A percentile compares a stretch with the other conserved stretches of the same genome.
phyloP scores from a whole-genome alignment of 2,329 filamentous ascomycete genomes.

The Claviceps sp. region DNA sequence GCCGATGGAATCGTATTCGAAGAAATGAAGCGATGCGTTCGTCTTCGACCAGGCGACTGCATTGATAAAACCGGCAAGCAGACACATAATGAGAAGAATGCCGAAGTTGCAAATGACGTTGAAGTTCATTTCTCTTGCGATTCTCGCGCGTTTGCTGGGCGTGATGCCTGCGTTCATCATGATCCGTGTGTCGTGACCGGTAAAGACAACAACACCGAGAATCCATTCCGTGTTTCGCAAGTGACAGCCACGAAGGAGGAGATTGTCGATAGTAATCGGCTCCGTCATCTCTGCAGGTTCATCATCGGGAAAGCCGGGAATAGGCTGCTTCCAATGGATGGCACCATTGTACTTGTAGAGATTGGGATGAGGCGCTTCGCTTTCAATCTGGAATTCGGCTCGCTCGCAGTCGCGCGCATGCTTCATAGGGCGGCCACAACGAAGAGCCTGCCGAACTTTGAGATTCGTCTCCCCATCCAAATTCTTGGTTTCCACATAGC shows the following conservation, averaged over 20 bases:
- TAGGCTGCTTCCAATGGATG: slow-evolving; percentile 69
- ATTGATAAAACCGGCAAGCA: slow-evolving; percentile 72
- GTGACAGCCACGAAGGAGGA: slow-evolving; percentile 85
- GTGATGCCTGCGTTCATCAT: slow-evolving; percentile 98
- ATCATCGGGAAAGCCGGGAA: slow-evolving; percentile 47
- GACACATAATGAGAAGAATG: slow-evolving; percentile 78
- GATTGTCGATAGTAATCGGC: slow-evolving; percentile 86
- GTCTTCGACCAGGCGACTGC: slow-evolving; percentile 67
- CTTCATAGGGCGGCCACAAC: slow-evolving; percentile 67
- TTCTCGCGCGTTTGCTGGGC: slow-evolving; percentile 81
- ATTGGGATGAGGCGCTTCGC: slow-evolving; percentile 82
- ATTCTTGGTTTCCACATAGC: slow-evolving; percentile 97
- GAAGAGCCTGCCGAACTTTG: slow-evolving; percentile 83
- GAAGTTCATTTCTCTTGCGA: slow-evolving; percentile 89
- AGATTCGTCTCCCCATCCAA: slow-evolving; percentile 95
- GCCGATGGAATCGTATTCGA: slow-evolving; percentile 77
- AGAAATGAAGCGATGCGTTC: slow-evolving; percentile 63
- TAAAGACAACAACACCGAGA: slow-evolving; percentile 84
- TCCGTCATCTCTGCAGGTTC: slow-evolving; percentile 71
- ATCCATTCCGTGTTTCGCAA: slow-evolving; percentile 94
- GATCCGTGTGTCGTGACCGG: slow-evolving; percentile 92
- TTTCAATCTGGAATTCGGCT: slow-evolving; percentile 77
- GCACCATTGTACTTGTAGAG: slow-evolving; percentile 91
- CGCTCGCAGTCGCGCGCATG: slow-evolving; percentile 89
- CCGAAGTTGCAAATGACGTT: slow-evolving; percentile 96